Conservation (phyloP, 257 asterid species). For the Osmanthus fragrans region DNA sequence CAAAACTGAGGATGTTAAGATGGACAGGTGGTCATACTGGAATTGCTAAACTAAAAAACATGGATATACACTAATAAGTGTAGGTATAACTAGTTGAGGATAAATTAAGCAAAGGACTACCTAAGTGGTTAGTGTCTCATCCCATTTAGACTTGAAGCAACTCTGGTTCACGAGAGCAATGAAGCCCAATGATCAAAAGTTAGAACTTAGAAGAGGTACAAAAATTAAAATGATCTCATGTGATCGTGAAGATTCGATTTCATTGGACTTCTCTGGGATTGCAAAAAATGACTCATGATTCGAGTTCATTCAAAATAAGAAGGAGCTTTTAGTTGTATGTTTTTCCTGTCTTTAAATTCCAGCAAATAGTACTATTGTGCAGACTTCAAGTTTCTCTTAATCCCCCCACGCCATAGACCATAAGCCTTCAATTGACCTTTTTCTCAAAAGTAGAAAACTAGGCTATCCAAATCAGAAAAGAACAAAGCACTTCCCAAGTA, state of each 20-base stretch:
- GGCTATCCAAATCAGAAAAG: not conserved
- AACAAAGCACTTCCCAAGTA: not conserved
- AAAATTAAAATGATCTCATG: not conserved
- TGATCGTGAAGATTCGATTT: not conserved
- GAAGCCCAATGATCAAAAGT: not conserved
- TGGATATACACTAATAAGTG: not conserved
- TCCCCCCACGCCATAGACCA: not conserved
- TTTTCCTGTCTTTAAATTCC: no score
- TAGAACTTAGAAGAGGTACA: not conserved
- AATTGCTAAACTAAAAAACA: not conserved
- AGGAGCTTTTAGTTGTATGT: not conserved
- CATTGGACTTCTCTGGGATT: not conserved
- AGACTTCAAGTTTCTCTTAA: not conserved
- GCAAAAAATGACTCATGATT: not conserved
- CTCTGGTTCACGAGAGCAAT: not conserved
- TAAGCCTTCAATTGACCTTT: not conserved
- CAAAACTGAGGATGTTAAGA: not conserved
- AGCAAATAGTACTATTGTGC: not conserved
- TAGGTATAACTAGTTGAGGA: not conserved
- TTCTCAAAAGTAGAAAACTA: not conserved
- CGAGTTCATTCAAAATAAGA: not conserved
- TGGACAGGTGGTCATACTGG: not conserved
- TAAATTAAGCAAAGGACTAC: not conserved
- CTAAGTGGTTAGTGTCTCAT: not conserved
- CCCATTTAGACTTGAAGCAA: not conserved